Conservation (phyloP, 768 basidiomycete genomes). For the Lactarius evosmus region DNA sequence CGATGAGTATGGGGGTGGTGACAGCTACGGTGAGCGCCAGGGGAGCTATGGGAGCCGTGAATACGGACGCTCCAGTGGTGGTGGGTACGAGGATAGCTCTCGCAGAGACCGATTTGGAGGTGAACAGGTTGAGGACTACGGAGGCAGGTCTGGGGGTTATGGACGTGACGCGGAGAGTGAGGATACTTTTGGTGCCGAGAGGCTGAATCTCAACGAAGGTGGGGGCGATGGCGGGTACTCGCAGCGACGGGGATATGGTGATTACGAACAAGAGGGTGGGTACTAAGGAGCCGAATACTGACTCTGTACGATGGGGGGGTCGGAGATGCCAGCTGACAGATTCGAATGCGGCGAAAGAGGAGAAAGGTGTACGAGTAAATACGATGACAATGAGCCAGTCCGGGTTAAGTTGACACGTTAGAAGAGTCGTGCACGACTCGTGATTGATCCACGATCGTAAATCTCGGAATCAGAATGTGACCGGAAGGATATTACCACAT, state of each 20-base stretch:
- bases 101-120: neutral
- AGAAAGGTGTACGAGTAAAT: too few relatives aligned
- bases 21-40: constrained; percentile 3
- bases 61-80: constrained; percentile 1
- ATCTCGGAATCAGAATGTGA: neutral
- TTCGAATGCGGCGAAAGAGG: too few relatives aligned
- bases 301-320: neutral
- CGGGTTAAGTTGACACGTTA: neutral
- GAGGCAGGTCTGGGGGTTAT: constrained; percentile 8
- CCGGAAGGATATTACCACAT: neutral
- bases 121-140: neutral
- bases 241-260: neutral
- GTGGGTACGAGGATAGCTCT: neutral
- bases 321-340: too few relatives aligned
- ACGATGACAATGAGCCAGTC: neutral
- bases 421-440: too few relatives aligned
- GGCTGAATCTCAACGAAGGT: constrained; percentile 41
- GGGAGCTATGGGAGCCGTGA: constrained; percentile 22
- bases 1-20: neutral
- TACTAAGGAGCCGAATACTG: constrained; percentile 27
- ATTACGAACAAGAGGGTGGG: neutral
- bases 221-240: constrained; percentile 31
- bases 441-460: neutral
- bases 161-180: constrained; percentile 31
- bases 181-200: constrained; percentile 53